These are phyloP conservation scores for Pythium utonaiense DNA, from an alignment of 352 stramenopile species.

Conservation along the genomic window DNA sequence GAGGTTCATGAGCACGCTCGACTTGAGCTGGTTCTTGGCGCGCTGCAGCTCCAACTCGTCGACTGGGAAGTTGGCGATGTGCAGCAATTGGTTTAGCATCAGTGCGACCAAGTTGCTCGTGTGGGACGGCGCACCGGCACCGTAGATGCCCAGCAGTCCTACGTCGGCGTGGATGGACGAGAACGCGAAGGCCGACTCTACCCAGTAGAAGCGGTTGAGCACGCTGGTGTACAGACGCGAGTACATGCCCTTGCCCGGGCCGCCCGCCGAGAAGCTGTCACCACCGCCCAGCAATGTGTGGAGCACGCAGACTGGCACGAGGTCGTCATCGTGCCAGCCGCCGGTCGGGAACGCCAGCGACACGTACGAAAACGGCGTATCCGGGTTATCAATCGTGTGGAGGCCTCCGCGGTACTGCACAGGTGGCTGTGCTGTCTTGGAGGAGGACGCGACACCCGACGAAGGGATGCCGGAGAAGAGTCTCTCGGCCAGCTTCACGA, in stretches of 20 bases:
- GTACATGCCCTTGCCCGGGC: constrained; percentile 99
- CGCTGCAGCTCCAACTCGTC: constrained; percentile 89
- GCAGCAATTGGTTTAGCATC: constrained; percentile 92
- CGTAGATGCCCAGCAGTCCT: constrained; percentile 95
- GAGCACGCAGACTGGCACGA: constrained; percentile 96
- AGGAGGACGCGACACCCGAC: constrained; percentile 21
- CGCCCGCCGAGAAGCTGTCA: constrained; percentile 97
- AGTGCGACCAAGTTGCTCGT: constrained; percentile 91
- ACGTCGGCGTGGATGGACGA: constrained; percentile 94
- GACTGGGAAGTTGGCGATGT: constrained; percentile 73
- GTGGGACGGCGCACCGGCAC: constrained; percentile 75
- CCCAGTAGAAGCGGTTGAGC: constrained; percentile 97
- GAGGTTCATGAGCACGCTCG: constrained; percentile 98
- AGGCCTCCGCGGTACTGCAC: constrained; percentile 71
- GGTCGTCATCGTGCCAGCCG: constrained; percentile 95
- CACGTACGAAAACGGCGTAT: constrained; percentile 88
- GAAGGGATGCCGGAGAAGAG: constrained; percentile 80
- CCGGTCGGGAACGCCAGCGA: constrained; percentile 95
- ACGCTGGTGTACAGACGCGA: constrained; percentile 97
- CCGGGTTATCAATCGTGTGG: constrained; percentile 55
- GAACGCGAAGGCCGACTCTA: constrained; percentile 97
- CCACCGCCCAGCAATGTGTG: constrained; percentile 97
- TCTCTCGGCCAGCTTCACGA: constrained; percentile 88
- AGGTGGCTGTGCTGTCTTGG: constrained; percentile 29
- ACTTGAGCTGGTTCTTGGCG: constrained; percentile 99